Conservation (phyloP, 1,139 yeast genomes). For the Pneumocystis canis region DNA sequence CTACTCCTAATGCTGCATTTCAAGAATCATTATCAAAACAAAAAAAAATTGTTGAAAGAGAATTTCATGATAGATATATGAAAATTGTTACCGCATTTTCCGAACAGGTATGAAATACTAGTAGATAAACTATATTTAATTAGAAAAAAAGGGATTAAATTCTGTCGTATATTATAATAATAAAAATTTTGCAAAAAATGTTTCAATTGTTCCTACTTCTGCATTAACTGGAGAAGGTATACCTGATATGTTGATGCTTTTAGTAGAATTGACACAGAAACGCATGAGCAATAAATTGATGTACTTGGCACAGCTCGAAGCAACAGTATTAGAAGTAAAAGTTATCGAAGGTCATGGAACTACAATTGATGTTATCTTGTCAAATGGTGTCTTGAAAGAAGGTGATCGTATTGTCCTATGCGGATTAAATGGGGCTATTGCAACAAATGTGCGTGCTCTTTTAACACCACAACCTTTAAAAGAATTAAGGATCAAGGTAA, state of each 20-base stretch:
- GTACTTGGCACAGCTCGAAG: conserved; percentile 87
- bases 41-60: conserved; percentile 70
- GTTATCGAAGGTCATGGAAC: conserved; percentile 98
- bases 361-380: conserved; percentile 90
- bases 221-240: conserved; percentile 99
- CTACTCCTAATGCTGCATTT: conserved; percentile 82
- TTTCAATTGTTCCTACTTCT: conserved; percentile 93
- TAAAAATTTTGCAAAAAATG: conserved; percentile 81
- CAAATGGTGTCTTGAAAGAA: conserved; percentile 85
- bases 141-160: conserved; percentile 51
- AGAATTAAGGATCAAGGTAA: conserved; percentile 71
- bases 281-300: conserved; percentile 97
- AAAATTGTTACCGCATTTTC: conserved; percentile 82
- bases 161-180: conserved; percentile 92
- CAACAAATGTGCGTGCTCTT: conserved; percentile 90
- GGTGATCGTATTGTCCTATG: conserved; percentile 92
- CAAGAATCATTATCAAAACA: conserved; percentile 83
- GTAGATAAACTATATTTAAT: background rate
- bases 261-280: conserved; percentile 89
- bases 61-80: conserved; percentile 75
- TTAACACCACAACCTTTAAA: conserved; percentile 95
- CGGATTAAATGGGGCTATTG: conserved; percentile 97
- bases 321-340: conserved; percentile 94
- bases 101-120: conserved; percentile 40
- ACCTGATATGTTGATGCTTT: conserved; percentile 92